Percentiles rank a stretch among this genome's conserved stretches.
These are phyloP conservation scores for Mycena polygramma DNA, from an alignment of 768 basidiomycete genomes.

Conservation along the genomic window DNA sequence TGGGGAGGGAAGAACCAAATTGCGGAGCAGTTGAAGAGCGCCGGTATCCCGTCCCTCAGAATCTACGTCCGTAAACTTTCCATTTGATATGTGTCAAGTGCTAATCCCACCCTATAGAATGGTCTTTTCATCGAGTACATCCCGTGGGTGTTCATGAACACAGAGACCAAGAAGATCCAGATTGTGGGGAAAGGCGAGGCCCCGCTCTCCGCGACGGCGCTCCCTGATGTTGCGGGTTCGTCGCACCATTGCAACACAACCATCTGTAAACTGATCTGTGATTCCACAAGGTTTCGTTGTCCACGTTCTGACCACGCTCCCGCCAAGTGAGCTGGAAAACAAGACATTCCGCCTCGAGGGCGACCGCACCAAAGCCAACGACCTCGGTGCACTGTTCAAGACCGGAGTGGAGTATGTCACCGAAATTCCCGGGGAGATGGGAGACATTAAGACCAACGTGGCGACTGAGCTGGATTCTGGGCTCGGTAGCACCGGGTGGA, in stretches of 20 bases:
- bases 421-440: slow-evolving; percentile 16
- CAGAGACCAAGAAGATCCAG: slow-evolving; percentile 45
- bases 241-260: slow-evolving; percentile 29
- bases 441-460: slow-evolving; percentile 21
- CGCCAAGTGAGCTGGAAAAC: no score
- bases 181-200: slow-evolving; percentile 46
- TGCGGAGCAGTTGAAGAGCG: slow-evolving; percentile 47
- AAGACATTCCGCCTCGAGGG: no score
- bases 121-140: slow-evolving; percentile 29
- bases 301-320: slow-evolving; percentile 49
- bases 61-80: slow-evolving; percentile 46
- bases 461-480: slow-evolving; percentile 28
- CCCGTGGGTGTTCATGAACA: slow-evolving; percentile 45
- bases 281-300: slow-evolving; percentile 47
- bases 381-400: no score
- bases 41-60: slow-evolving; percentile 46
- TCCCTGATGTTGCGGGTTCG: slow-evolving; percentile 49
- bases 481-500: no score
- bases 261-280: neutral
- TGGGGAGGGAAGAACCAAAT: slow-evolving; percentile 44
- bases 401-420: slow-evolving; percentile 35
- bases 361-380: slow-evolving; percentile 44
- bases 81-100: neutral
- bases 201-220: slow-evolving; percentile 45
- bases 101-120: slow-evolving; percentile 39